phyloP scores from a whole-genome alignment of 2,329 filamentous ascomycete genomes.

The Tolypocladium tropicale region DNA sequence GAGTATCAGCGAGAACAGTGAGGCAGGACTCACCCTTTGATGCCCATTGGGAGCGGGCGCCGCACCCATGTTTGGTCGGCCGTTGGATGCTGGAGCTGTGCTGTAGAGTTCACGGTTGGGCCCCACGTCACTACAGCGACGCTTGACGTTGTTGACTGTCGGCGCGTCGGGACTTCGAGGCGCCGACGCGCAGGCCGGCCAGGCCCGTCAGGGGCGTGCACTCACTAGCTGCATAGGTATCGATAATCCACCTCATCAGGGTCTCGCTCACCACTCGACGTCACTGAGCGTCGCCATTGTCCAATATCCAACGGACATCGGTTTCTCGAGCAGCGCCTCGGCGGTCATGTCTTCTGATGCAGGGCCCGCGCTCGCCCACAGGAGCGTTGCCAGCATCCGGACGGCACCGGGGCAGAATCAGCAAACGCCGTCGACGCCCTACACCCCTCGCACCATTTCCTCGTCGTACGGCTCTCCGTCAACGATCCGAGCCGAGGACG shows the following conservation, averaged over 20 bases:
- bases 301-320: no score
- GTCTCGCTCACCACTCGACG: not conserved
- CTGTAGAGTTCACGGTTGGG: not conserved
- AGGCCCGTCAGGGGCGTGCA: slow-evolving; percentile 2
- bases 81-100: not conserved
- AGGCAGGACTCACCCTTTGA: slow-evolving; percentile 44
- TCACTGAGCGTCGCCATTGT: not conserved
- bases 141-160: slow-evolving; percentile 13
- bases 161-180: slow-evolving; percentile 16
- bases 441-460: slow-evolving; percentile 49
- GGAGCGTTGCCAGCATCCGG: slow-evolving; percentile 48
- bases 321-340: not conserved
- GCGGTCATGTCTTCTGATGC: slow-evolving; percentile 32
- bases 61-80: not conserved
- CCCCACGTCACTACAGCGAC: slow-evolving; percentile 20
- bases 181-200: slow-evolving; percentile 3
- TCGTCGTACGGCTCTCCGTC: slow-evolving; percentile 49
- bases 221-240: not conserved
- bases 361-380: slow-evolving; percentile 40
- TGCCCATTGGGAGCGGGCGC: slow-evolving; percentile 40
- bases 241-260: not conserved
- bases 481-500: slow-evolving; percentile 65
- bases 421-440: slow-evolving; percentile 36
- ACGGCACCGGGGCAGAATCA: slow-evolving; percentile 25
- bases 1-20: rapidly evolving